Conservation (phyloP, 805 yeast species). For the Saturnispora diversa region DNA sequence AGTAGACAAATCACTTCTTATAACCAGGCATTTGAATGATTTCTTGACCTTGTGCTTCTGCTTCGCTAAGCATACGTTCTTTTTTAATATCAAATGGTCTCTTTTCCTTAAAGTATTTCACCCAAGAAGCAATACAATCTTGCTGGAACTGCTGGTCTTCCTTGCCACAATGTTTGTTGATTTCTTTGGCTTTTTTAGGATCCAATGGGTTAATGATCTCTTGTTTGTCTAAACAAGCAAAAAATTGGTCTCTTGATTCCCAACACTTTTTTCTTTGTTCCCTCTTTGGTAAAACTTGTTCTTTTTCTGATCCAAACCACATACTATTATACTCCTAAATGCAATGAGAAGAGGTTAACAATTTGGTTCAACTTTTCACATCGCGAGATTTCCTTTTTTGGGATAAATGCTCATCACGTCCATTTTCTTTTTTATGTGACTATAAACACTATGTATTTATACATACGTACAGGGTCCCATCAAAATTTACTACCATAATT, state of each 20-base stretch:
- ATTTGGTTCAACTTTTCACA: too few relatives aligned
- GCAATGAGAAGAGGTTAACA: too few relatives aligned
- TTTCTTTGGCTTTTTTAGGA: slow-evolving; percentile 29
- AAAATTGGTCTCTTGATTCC: slow-evolving; percentile 78
- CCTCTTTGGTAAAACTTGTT: slow-evolving; percentile 43
- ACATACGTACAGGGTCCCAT: not conserved
- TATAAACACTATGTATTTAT: not conserved
- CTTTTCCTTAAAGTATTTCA: slow-evolving; percentile 81
- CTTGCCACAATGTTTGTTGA: slow-evolving; percentile 48
- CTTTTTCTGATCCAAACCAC: slow-evolving; percentile 14
- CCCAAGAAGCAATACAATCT: slow-evolving; percentile 87
- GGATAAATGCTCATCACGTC: slow-evolving; percentile 1
- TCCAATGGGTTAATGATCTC: slow-evolving; percentile 65
- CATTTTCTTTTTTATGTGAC: not conserved
- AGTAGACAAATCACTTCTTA: slow-evolving; percentile 14
- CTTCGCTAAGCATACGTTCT: slow-evolving; percentile 57
- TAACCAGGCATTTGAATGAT: slow-evolving; percentile 25
- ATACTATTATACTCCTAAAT: too few relatives aligned
- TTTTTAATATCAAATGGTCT: slow-evolving; percentile 69
- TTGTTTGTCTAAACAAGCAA: slow-evolving; percentile 63
- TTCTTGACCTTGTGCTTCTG: slow-evolving; percentile 60
- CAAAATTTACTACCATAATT: slow-evolving; percentile 36
- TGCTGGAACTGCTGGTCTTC: slow-evolving; percentile 53
- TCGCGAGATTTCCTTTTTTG: too few relatives aligned
- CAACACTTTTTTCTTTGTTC: slow-evolving; percentile 73